These are phyloP conservation scores for Coemansia sp. DNA, from an alignment of 192 early-diverging fungal species.

Conservation along the genomic window DNA sequence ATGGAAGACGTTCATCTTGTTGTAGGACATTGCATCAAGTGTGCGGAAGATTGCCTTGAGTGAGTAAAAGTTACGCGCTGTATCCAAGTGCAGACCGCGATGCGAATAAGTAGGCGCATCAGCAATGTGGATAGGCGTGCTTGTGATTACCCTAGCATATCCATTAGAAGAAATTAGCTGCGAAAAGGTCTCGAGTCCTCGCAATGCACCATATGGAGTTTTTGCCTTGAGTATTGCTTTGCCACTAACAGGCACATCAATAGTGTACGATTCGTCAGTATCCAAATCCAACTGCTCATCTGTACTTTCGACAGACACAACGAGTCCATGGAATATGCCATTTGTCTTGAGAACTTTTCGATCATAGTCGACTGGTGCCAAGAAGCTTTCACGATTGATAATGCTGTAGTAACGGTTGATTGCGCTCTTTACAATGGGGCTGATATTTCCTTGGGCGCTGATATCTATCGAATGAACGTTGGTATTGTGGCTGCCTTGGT, in stretches of 20 bases:
- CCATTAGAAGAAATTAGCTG: conserved; percentile 63
- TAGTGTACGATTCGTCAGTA: conserved; percentile 67
- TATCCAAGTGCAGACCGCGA: conserved; percentile 69
- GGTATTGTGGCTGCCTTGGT: conserved; percentile 38
- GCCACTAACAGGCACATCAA: conserved; percentile 58
- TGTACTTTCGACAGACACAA: conserved; percentile 23
- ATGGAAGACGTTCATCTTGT: conserved; percentile 80
- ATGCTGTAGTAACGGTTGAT: conserved; percentile 36
- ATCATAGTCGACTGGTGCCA: conserved; percentile 42
- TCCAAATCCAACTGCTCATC: conserved; percentile 49
- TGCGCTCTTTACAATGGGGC: conserved; percentile 21
- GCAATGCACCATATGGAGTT: conserved; percentile 66
- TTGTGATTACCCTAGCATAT: conserved; percentile 51
- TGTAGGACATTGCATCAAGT: conserved; percentile 65
- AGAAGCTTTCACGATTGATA: conserved; percentile 34
- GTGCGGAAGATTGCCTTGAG: conserved; percentile 58
- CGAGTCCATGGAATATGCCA: conserved; percentile 27
- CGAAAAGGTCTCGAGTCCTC: conserved; percentile 69
- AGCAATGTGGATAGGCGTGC: conserved; percentile 59
- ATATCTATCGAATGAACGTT: conserved; percentile 23
- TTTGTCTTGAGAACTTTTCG: conserved; percentile 29
- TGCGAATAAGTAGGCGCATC: conserved; percentile 65
- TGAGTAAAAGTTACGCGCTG: conserved; percentile 66
- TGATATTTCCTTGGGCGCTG: conserved; percentile 11
- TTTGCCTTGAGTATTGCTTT: conserved; percentile 58